Evolutionary conservation across 257 asterid species (phyloP).

Genomic region (Salvia rosmarinus): DNA sequence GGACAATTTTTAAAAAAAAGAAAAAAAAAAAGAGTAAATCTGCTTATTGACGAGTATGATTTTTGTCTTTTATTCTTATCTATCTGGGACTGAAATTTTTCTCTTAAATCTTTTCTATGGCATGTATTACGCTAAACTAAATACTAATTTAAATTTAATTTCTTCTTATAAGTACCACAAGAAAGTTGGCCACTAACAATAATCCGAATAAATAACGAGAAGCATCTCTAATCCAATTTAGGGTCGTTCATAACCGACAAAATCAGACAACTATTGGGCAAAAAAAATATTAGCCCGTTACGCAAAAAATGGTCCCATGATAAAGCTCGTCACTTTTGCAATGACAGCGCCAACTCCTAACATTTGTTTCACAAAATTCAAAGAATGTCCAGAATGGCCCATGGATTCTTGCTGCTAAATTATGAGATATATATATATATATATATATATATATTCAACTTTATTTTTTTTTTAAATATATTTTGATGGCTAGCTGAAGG

Average conservation of each 20-base stretch:
- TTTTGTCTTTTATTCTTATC: too few relatives aligned
- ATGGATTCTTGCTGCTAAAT: background rate
- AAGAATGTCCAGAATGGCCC: background rate
- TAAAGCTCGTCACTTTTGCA: constrained; percentile 55
- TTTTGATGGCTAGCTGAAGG: constrained; percentile 29
- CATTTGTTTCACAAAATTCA: background rate
- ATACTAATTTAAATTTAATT: too few relatives aligned
- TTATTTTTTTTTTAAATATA: background rate
- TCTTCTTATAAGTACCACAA: too few relatives aligned
- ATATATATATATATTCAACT: background rate
- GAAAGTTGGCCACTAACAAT: constrained; percentile 30
- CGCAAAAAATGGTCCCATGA: constrained; percentile 56
- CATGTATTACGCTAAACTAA: too few relatives aligned
- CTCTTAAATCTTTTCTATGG: background rate
- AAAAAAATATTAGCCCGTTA: constrained; percentile 50
- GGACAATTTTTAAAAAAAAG: too few relatives aligned
- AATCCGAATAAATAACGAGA: constrained; percentile 24
- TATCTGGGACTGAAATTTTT: background rate
- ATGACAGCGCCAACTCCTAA: constrained; percentile 47
- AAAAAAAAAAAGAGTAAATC: too few relatives aligned
- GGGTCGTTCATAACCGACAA: constrained; percentile 54
- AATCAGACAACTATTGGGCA: constrained; percentile 61
- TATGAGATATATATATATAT: too few relatives aligned
- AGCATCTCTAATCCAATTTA: constrained; percentile 25
- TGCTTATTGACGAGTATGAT: too few relatives aligned